Evolutionary conservation across 2,329 filamentous ascomycete genomes (phyloP).

Genomic region (Tolypocladium paradoxum): DNA sequence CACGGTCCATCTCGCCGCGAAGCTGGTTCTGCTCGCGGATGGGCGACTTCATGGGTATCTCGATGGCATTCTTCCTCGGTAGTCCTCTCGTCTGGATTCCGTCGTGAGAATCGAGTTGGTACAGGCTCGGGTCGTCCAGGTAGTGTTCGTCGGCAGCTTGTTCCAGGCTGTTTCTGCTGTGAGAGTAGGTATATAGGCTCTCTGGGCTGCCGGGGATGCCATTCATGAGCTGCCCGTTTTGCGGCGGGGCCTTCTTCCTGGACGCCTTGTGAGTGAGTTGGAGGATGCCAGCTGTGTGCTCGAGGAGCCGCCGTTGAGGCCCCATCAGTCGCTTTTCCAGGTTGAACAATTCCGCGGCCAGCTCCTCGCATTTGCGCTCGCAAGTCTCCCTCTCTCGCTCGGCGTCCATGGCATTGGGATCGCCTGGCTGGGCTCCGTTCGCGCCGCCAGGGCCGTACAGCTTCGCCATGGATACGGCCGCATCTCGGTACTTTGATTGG

Average conservation of each 20-base stretch:
- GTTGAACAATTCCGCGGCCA: slow-evolving; percentile 69
- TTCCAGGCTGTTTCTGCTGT: slow-evolving; percentile 48
- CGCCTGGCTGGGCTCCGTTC: slow-evolving; percentile 37
- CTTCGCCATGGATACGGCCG: slow-evolving; percentile 74
- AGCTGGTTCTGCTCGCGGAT: slow-evolving; percentile 42
- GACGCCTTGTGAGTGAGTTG: slow-evolving; percentile 77
- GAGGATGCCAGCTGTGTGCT: slow-evolving; percentile 86
- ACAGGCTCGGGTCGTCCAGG: slow-evolving; percentile 70
- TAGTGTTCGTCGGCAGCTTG: slow-evolving; percentile 44
- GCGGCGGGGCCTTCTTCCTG: slow-evolving; percentile 40
- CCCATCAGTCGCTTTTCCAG: slow-evolving; percentile 68
- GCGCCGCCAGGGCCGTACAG: slow-evolving; percentile 55
- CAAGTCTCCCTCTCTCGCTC: slow-evolving; percentile 66
- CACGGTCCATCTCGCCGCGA: slow-evolving; percentile 33
- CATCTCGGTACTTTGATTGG: slow-evolving; percentile 90
- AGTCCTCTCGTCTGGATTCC: slow-evolving; percentile 19
- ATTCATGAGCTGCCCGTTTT: slow-evolving; percentile 31
- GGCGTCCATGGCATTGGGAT: slow-evolving; percentile 45
- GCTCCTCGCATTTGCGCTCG: slow-evolving; percentile 73
- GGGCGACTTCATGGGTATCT: slow-evolving; percentile 48
- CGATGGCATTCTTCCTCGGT: slow-evolving; percentile 33
- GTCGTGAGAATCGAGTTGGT: slow-evolving; percentile 56
- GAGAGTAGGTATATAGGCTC: slow-evolving; percentile 61
- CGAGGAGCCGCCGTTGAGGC: slow-evolving; percentile 64
- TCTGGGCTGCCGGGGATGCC: slow-evolving; percentile 66